These are phyloP conservation scores for Metschnikowia similis DNA, from an alignment of 805 yeast genomes.

Conservation along the genomic window DNA sequence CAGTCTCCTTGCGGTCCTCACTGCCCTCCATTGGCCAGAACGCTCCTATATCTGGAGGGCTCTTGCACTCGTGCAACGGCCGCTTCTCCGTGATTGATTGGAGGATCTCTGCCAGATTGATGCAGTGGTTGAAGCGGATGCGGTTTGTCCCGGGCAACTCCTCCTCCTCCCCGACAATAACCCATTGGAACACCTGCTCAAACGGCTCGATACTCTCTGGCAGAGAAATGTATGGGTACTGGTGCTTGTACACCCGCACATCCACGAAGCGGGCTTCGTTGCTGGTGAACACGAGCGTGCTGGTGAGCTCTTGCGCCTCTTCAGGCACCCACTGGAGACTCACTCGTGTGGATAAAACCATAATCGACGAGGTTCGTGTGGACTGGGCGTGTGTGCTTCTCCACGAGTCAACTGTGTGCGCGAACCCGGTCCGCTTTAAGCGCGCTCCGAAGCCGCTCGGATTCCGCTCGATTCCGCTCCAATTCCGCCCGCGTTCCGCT, in stretches of 20 bases:
- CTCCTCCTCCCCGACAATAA: conserved; percentile 48
- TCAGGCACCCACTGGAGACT: conserved; percentile 51
- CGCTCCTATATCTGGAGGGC: conserved; percentile 43
- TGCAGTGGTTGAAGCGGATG: conserved; percentile 39
- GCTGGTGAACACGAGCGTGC: conserved; percentile 47
- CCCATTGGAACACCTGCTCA: conserved; percentile 49
- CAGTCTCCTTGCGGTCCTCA: conserved; percentile 45
- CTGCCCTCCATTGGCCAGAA: conserved; percentile 37
- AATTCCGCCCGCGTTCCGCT: neutral
- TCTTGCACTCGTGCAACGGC: conserved; percentile 25
- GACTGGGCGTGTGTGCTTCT: too few relatives aligned
- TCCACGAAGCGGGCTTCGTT: conserved; percentile 46
- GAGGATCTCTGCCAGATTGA: conserved; percentile 38
- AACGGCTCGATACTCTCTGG: conserved; percentile 11
- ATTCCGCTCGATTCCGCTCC: neutral
- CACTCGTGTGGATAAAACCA: conserved; percentile 43
- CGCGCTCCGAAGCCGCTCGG: neutral
- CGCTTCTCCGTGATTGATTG: conserved; percentile 25
- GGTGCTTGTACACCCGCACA: conserved; percentile 26
- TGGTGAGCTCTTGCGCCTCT: conserved; percentile 39
- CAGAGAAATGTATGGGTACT: conserved; percentile 12
- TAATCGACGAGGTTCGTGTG: conserved; percentile 1
- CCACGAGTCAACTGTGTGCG: neutral
- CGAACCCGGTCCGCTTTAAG: neutral
- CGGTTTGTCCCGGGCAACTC: conserved; percentile 31